Conservation (phyloP, 139 green algal species). For the Deuterostichococcus epilithicus region DNA sequence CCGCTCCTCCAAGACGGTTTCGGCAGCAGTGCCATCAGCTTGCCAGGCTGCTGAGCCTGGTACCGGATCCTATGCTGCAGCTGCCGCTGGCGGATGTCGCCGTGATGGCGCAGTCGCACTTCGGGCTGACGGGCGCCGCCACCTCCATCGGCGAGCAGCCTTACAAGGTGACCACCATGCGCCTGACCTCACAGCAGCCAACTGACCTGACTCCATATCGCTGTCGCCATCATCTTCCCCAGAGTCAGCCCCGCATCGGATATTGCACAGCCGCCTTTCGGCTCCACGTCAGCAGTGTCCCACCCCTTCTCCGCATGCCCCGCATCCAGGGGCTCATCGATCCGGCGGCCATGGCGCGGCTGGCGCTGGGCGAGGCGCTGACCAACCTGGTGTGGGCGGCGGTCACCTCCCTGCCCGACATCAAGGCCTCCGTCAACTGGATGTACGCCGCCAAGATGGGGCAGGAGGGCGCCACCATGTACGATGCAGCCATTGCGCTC, state of each 20-base stretch:
- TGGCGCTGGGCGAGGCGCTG: conserved; percentile 90
- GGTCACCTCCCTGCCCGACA: conserved; percentile 73
- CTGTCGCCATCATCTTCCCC: too few species aligned
- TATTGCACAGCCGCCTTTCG: too few species aligned
- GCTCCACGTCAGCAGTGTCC: too few species aligned
- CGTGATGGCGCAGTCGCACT: conserved; percentile 85
- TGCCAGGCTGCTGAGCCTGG: too few species aligned
- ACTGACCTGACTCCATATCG: too few species aligned
- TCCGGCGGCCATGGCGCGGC: conserved; percentile 88
- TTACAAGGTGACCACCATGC: conserved; percentile 53
- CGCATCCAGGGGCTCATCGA: conserved; percentile 74
- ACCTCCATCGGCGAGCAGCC: conserved; percentile 96
- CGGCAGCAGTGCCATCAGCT: too few species aligned
- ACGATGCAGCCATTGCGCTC: conserved; percentile 81
- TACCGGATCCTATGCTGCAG: too few species aligned
- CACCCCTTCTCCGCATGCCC: conserved; percentile 16
- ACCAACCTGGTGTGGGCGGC: conserved; percentile 92
- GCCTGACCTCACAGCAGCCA: too few species aligned
- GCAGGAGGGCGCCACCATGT: conserved; percentile 92
- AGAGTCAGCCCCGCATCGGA: too few species aligned
- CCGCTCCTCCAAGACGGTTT: too few species aligned
- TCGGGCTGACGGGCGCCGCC: conserved; percentile 68
- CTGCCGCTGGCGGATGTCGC: conserved; percentile 89
- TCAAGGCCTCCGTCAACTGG: conserved; percentile 98
- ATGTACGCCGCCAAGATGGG: conserved; percentile 99